Evolutionary conservation across 2,329 filamentous ascomycete species (phyloP), one percentile per base, ranked within the genome.

Genomic region (Cytospora piceae): DNA sequence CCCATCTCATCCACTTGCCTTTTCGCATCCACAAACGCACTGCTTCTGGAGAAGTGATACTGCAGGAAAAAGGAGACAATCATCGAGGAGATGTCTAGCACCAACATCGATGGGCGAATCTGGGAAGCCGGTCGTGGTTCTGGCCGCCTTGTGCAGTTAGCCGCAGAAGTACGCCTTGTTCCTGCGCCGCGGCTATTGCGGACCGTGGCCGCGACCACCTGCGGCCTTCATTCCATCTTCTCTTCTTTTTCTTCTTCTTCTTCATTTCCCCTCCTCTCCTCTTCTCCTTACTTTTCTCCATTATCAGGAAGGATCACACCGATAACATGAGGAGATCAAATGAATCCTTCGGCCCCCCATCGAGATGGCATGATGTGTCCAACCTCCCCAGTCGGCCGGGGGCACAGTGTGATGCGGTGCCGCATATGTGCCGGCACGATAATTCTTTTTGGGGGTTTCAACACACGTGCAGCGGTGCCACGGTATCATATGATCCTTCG

Each of bases 321-420:
- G 22, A 39, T 11, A n/a, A n/a, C 20, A n/a, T 31, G 49, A 34
- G 29, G 37, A 53, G 31, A 29, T 32, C 31, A 51, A 14, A 65
- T 46, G 37, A 24, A 49, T 12, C 12, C 24, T 49, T 58, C 22
- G 54, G 27, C n/a, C 34, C 12, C 54, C 22, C 20, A 22, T 29
- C 42, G 9, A 46, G 54, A 62, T 54, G 49, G n/a, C 53, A 55
- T 46, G 17, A 56, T 15, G 37, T 54, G 37, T 56, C 39, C 34
- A 2, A 29, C 17, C 27, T 29, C 27, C 49, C 34, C 12, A 14
- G 22, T 27, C 27, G 27, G 39, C 57, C 20, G 27, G 17, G 56
- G 29, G 15, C 14, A 20, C 8, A n/a, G 27, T 22, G 32, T 22
- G 7, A 5, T 49, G 24, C 7, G 37, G 24, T 27, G 32, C 34